Evolutionary conservation across 768 basidiomycete genomes (phyloP).

Genomic region (Termitomyces sp.): DNA sequence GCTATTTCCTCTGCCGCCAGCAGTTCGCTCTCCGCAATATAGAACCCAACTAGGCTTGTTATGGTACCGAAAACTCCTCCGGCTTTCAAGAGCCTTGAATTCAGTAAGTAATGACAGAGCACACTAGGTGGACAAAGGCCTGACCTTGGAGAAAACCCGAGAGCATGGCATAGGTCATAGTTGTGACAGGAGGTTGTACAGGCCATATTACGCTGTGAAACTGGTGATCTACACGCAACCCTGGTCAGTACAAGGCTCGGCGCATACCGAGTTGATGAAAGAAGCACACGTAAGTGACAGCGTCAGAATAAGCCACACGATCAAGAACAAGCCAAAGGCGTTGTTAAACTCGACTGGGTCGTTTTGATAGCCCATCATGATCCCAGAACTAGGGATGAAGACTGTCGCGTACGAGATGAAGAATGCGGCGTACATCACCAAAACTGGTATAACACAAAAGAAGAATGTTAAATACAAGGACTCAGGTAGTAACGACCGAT

Average conservation of each 20-base stretch:
- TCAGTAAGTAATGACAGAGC: neutral
- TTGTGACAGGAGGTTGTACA: conserved; percentile 21
- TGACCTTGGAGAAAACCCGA: conserved; percentile 15
- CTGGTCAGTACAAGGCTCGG: neutral
- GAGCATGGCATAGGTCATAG: conserved; percentile 22
- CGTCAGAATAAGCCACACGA: conserved; percentile 64
- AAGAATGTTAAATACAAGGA: too few relatives aligned
- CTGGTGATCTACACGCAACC: conserved; percentile 16
- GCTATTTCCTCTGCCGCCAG: conserved; percentile 23
- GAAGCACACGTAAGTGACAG: conserved; percentile 50
- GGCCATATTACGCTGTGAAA: conserved; percentile 19
- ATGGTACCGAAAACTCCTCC: conserved; percentile 26
- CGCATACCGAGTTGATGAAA: neutral
- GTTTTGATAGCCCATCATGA: conserved; percentile 42
- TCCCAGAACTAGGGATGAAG: conserved; percentile 59
- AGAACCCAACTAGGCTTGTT: conserved; percentile 26
- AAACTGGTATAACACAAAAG: too few relatives aligned
- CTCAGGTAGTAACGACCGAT: too few relatives aligned
- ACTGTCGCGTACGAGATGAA: conserved; percentile 77
- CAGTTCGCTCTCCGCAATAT: conserved; percentile 25
- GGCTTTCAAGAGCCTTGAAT: conserved; percentile 15
- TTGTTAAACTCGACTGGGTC: conserved; percentile 33
- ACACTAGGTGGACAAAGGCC: neutral
- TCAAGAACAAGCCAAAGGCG: conserved; percentile 65
- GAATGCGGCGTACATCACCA: conserved; percentile 71